These are phyloP conservation scores for Sugiyamaella mastotermitis DNA, from an alignment of 805 yeast species.

Conservation along the genomic window DNA sequence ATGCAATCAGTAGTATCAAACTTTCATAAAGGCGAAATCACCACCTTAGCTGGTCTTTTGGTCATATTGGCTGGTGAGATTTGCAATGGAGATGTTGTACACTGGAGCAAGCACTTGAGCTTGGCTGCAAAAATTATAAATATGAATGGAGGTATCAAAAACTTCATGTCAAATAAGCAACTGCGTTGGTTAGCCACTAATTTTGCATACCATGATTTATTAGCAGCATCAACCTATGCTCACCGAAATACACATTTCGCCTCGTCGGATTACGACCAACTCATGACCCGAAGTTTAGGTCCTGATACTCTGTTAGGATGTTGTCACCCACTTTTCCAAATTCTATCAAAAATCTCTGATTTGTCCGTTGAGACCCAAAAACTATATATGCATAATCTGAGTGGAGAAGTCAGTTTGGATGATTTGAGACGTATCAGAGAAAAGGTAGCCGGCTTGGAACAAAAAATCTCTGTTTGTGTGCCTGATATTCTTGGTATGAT, in stretches of 20 bases:
- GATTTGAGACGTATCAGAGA: conserved; percentile 13
- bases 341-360: conserved; percentile 62
- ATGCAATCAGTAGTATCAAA: conserved; percentile 15
- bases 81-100: conserved; percentile 72
- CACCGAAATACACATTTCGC: conserved; percentile 64
- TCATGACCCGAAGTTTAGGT: conserved; percentile 38
- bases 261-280: conserved; percentile 49
- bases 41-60: conserved; percentile 57
- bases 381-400: conserved; percentile 23
- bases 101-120: conserved; percentile 63
- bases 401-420: conserved; percentile 6
- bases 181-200: conserved; percentile 68
- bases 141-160: conserved; percentile 54
- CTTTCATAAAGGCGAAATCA: conserved; percentile 19
- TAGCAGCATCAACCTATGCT: conserved; percentile 51
- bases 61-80: conserved; percentile 76
- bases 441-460: conserved; percentile 37
- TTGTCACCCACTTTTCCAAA: conserved; percentile 58
- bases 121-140: conserved; percentile 61
- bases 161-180: conserved; percentile 47
- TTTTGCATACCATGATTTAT: conserved; percentile 75
- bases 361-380: conserved; percentile 49
- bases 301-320: conserved; percentile 71
- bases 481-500: conserved; percentile 48
- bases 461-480: conserved; percentile 40